Evolutionary conservation across 805 yeast genomes (phyloP).

Genomic region (Saccharomycopsis microspora): DNA sequence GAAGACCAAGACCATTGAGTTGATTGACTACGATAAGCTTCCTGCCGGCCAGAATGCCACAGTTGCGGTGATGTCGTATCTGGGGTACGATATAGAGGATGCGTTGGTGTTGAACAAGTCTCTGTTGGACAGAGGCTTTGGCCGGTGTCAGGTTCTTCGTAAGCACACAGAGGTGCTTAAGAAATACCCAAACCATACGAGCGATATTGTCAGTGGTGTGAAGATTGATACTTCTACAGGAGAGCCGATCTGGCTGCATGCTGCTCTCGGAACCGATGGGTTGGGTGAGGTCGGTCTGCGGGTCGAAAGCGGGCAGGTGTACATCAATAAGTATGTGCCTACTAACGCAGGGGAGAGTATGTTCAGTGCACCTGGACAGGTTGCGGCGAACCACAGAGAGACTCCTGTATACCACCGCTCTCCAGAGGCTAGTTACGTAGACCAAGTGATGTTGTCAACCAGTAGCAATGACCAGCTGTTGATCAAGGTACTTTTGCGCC

Average conservation of each 20-base stretch:
- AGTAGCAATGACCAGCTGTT: slow-evolving; percentile 92
- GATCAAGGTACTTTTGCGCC: slow-evolving; percentile 84
- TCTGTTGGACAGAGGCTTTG: slow-evolving; percentile 92
- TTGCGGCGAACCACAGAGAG: slow-evolving; percentile 56
- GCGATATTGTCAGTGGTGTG: slow-evolving; percentile 87
- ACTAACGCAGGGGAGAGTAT: slow-evolving; percentile 66
- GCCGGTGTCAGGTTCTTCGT: slow-evolving; percentile 91
- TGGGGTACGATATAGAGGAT: slow-evolving; percentile 99
- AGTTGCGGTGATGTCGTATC: slow-evolving; percentile 97
- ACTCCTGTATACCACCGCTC: slow-evolving; percentile 88
- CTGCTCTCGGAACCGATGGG: slow-evolving; percentile 86
- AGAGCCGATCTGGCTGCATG: slow-evolving; percentile 77
- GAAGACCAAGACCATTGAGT: slow-evolving; percentile 90
- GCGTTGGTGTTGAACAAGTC: slow-evolving; percentile 91
- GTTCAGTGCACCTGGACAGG: slow-evolving; percentile 22
- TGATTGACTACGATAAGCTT: slow-evolving; percentile 87
- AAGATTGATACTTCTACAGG: slow-evolving; percentile 66
- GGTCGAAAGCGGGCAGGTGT: slow-evolving; percentile 88
- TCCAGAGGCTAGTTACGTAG: slow-evolving; percentile 92
- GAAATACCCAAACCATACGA: slow-evolving; percentile 87
- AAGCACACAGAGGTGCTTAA: slow-evolving; percentile 85
- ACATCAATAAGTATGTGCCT: slow-evolving; percentile 88
- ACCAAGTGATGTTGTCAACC: slow-evolving; percentile 95
- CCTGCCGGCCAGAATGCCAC: slow-evolving; percentile 99
- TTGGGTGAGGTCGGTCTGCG: slow-evolving; percentile 91